Evolutionary conservation across 495 filamentous ascomycete genomes (phyloP).

Genomic region (Bacidia rubella): DNA sequence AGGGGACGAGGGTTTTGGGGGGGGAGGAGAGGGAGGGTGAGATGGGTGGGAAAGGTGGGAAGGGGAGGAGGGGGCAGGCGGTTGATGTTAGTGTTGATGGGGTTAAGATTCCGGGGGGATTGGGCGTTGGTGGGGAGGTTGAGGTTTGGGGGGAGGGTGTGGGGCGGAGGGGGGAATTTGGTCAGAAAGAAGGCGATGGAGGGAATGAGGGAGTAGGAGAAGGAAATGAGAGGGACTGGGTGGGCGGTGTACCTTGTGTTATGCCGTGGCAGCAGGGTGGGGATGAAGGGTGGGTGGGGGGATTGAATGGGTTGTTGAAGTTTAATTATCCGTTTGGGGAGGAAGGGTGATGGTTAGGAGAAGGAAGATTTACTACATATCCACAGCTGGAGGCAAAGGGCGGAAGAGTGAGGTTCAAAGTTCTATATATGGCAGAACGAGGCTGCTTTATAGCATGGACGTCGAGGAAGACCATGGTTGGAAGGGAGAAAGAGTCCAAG

Average conservation of each 20-base stretch:
- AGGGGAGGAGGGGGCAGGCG: slow-evolving; percentile 29
- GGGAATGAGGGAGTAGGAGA: slow-evolving; percentile 54
- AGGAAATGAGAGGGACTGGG: slow-evolving; percentile 22
- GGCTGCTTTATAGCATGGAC: no score
- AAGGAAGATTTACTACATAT: no score
- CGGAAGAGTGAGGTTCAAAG: no score
- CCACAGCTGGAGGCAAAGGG: no score
- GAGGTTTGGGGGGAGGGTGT: slow-evolving; percentile 68
- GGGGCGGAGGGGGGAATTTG: slow-evolving; percentile 56
- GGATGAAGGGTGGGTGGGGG: slow-evolving; percentile 90
- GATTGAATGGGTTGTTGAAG: slow-evolving; percentile 85
- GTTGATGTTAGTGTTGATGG: slow-evolving; percentile 62
- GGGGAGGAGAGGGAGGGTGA: slow-evolving; percentile 44
- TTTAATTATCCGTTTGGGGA: slow-evolving; percentile 98
- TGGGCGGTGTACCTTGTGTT: slow-evolving; percentile 44
- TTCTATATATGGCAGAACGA: no score
- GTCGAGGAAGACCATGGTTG: no score
- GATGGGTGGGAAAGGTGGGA: slow-evolving; percentile 43
- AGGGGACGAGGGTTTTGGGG: slow-evolving; percentile 39
- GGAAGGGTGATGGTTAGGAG: slow-evolving; percentile 21
- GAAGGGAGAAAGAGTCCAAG: no score
- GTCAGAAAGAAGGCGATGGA: slow-evolving; percentile 73
- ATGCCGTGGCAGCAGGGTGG: slow-evolving; percentile 34
- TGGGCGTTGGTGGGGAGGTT: slow-evolving; percentile 49
- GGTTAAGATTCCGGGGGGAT: slow-evolving; percentile 77